Conservation (phyloP, 1,284 basidiomycete genomes). For the Ustilago bromivora region DNA sequence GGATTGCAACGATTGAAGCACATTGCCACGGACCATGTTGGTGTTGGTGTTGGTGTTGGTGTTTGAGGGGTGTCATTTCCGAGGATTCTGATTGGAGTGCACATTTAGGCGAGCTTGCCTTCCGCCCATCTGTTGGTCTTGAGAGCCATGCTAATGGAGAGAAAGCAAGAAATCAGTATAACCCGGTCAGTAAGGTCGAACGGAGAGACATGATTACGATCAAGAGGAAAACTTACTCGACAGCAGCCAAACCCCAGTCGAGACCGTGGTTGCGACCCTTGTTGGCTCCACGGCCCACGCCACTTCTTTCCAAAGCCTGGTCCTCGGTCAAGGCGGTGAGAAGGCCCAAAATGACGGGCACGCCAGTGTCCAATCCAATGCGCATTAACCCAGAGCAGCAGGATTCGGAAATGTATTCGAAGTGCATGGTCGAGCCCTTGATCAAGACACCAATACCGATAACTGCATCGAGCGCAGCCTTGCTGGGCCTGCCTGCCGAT, state of each 20-base stretch:
- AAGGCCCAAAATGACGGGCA: conserved; percentile 97
- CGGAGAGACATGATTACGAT: neutral
- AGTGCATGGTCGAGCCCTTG: conserved; percentile 76
- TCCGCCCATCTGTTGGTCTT: conserved; percentile 61
- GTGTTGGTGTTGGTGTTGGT: no score
- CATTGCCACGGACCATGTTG: no score
- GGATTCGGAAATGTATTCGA: conserved; percentile 88
- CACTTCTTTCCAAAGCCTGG: conserved; percentile 91
- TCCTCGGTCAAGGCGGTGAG: conserved; percentile 92
- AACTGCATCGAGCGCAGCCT: conserved; percentile 79
- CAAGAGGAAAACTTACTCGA: conserved; percentile 74
- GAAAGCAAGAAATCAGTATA: neutral
- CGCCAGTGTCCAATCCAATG: conserved; percentile 88
- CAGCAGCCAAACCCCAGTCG: conserved; percentile 94
- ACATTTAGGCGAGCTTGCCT: conserved; percentile 46
- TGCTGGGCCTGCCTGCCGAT: conserved; percentile 27
- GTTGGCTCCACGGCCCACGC: conserved; percentile 76
- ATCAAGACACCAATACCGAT: conserved; percentile 97
- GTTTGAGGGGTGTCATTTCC: neutral
- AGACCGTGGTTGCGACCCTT: conserved; percentile 93
- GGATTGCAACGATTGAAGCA: no score
- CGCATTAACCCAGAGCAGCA: conserved; percentile 94
- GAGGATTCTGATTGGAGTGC: neutral
- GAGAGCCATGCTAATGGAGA: conserved; percentile 55
- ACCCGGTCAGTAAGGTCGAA: conserved; percentile 1